A percentile compares a stretch with the other conserved stretches of the same genome.
phyloP scores from a whole-genome alignment of 1,284 basidiomycete species.

The Anthracocystis panici-leucophaei region DNA sequence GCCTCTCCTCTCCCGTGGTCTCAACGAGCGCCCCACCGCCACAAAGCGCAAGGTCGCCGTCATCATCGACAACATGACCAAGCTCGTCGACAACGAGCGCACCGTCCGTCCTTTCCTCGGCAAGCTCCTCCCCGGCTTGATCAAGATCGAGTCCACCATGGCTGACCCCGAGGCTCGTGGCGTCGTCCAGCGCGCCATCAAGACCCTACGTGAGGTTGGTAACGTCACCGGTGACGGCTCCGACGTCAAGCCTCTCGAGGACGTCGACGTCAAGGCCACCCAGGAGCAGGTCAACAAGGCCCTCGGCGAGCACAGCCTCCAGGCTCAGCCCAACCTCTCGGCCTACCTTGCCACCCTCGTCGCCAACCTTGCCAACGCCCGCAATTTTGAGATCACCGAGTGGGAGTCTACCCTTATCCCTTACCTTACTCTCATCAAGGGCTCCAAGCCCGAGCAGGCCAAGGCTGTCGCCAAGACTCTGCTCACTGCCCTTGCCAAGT shows the following conservation, averaged over 20 bases:
- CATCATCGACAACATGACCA: constrained; percentile 70
- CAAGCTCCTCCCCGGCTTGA: constrained; percentile 69
- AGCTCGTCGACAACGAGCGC: constrained; percentile 70
- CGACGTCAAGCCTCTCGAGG: constrained; percentile 67
- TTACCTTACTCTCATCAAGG: constrained; percentile 67
- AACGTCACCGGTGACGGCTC: constrained; percentile 68
- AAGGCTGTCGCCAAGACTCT: constrained; percentile 55
- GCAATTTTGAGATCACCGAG: constrained; percentile 69
- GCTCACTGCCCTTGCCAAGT: constrained; percentile 65
- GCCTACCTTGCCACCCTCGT: constrained; percentile 65
- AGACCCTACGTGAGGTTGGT: constrained; percentile 67
- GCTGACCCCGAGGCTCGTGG: constrained; percentile 69
- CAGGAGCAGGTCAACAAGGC: constrained; percentile 59
- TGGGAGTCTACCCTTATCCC: constrained; percentile 66
- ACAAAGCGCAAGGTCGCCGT: constrained; percentile 70
- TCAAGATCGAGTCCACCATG: constrained; percentile 69
- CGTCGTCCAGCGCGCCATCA: constrained; percentile 69
- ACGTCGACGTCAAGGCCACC: constrained; percentile 60
- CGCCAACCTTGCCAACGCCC: constrained; percentile 68
- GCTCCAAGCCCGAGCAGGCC: constrained; percentile 60
- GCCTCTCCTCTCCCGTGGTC: constrained; percentile 94
- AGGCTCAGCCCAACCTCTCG: constrained; percentile 55
- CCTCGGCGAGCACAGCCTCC: constrained; percentile 58
- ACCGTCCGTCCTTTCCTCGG: constrained; percentile 69
- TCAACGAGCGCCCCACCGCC: constrained; percentile 72